phyloP scores from a whole-genome alignment of 1,139 yeast species.

The Nakaseomyces uthaithaninus region DNA sequence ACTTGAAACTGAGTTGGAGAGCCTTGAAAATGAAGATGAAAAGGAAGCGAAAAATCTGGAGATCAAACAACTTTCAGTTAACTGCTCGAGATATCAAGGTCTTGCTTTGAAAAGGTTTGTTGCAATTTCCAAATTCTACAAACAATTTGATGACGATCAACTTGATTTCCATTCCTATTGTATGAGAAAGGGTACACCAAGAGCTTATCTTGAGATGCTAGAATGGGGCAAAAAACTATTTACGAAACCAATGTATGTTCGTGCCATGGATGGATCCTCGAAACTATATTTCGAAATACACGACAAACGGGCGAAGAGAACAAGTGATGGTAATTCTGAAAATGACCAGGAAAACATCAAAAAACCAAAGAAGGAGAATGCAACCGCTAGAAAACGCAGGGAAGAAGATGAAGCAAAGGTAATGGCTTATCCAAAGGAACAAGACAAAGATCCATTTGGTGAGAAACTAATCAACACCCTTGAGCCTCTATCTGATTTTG shows the following conservation, averaged over 20 bases:
- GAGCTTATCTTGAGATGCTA: slow-evolving; percentile 68
- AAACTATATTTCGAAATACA: slow-evolving; percentile 46
- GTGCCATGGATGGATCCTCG: slow-evolving; percentile 63
- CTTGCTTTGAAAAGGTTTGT: slow-evolving; percentile 72
- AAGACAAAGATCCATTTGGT: slow-evolving; percentile 42
- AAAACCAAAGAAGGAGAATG: slow-evolving; percentile 37
- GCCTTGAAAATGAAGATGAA: slow-evolving; percentile 9
- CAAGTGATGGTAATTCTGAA: slow-evolving; percentile 12
- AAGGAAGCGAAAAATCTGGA: slow-evolving; percentile 21
- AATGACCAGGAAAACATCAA: slow-evolving; percentile 24
- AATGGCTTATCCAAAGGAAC: slow-evolving; percentile 30
- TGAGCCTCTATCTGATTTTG: slow-evolving; percentile 37
- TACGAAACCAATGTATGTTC: slow-evolving; percentile 58
- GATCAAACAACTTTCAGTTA: slow-evolving; percentile 10
- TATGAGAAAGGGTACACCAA: slow-evolving; percentile 82
- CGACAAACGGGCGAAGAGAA: slow-evolving; percentile 24
- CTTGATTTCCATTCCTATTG: slow-evolving; percentile 92
- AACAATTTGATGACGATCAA: slow-evolving; percentile 73
- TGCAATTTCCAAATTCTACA: slow-evolving; percentile 59
- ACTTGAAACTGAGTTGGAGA: slow-evolving; percentile 27
- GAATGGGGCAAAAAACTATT: slow-evolving; percentile 75
- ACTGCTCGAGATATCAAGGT: slow-evolving; percentile 45
- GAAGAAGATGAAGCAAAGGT: slow-evolving; percentile 34
- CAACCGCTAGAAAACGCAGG: slow-evolving; percentile 33
- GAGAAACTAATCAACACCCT: slow-evolving; percentile 31